These are phyloP conservation scores for Biscogniauxia marginata DNA, from an alignment of 2,329 filamentous ascomycete species.

Conservation along the genomic window DNA sequence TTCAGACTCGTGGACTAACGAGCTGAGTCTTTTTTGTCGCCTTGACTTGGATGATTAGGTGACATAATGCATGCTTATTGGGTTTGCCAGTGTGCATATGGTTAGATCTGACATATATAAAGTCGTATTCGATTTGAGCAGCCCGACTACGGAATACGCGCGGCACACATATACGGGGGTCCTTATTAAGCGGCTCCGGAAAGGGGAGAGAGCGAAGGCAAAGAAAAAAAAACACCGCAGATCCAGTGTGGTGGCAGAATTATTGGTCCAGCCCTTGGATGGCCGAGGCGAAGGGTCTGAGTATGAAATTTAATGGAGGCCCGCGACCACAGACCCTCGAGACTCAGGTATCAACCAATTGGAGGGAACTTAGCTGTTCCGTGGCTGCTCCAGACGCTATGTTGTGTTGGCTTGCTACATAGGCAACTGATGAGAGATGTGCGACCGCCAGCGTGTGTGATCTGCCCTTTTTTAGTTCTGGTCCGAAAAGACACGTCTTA, in stretches of 20 bases:
- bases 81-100: not conserved
- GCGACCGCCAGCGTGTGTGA: conserved; percentile 1
- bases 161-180: not conserved
- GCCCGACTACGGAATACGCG: not conserved
- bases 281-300: not conserved
- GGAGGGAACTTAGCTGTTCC: not conserved
- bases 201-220: not conserved
- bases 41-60: not conserved
- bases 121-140: not conserved
- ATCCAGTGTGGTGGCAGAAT: not conserved
- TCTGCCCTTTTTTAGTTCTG: not conserved
- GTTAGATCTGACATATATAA: not conserved
- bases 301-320: not conserved
- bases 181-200: not conserved
- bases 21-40: not conserved
- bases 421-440: not conserved
- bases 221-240: not conserved
- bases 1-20: not conserved
- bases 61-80: not conserved
- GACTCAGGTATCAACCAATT: not conserved
- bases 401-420: not conserved
- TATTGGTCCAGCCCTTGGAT: conserved; percentile 1
- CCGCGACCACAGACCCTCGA: not conserved
- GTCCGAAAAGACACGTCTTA: not conserved
- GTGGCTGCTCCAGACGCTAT: not conserved